phyloP scores from a whole-genome alignment of 352 stramenopile species.

The Pythium insidiosum region DNA sequence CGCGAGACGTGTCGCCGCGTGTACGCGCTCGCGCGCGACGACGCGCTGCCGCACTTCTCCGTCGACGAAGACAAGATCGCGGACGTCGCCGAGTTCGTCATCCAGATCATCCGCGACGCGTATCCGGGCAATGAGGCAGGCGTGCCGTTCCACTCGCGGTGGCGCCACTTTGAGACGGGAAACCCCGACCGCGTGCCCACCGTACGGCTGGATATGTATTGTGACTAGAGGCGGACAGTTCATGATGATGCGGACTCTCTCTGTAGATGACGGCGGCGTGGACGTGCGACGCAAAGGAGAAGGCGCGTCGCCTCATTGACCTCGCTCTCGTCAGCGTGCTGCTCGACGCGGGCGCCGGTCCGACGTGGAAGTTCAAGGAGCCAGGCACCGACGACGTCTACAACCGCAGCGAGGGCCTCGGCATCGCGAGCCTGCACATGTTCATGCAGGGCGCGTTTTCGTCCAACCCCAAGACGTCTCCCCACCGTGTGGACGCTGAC shows the following conservation, averaged over 20 bases:
- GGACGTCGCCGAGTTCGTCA: constrained; percentile 60
- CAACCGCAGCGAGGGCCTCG: constrained; percentile 69
- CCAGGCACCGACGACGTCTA: constrained; percentile 52
- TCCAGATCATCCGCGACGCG: constrained; percentile 43
- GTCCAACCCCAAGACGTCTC: constrained; percentile 21
- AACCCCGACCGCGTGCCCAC: constrained; percentile 45
- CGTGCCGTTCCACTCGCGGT: constrained; percentile 77
- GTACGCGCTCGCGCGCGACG: constrained; percentile 32
- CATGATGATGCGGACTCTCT: no score
- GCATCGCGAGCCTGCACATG: constrained; percentile 84
- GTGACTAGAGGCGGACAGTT: no score
- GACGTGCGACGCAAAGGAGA: constrained; percentile 39
- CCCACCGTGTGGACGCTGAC: constrained; percentile 50
- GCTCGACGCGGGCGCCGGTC: constrained; percentile 65
- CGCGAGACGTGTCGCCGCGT: constrained; percentile 64
- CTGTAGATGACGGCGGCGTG: constrained; percentile 37
- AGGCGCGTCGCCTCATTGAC: constrained; percentile 59
- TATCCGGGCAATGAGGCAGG: constrained; percentile 39
- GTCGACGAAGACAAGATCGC: constrained; percentile 48
- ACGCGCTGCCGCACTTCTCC: constrained; percentile 56
- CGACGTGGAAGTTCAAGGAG: constrained; percentile 69
- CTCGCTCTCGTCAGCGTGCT: constrained; percentile 73
- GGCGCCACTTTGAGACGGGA: constrained; percentile 78
- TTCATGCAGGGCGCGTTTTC: constrained; percentile 68
- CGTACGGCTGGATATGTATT: no score